Conservation (phyloP, 176 grass and related monocot genomes). For the Hordeum vulgare region MorexV3_pseudomolecules_assembly NC_058518.1:402238365-402238864, state of each 20-base stretch:
- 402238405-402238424: neutral
- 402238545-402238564: neutral
- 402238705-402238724: neutral
- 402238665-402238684: no score
- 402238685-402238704: neutral
- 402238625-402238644: no score
- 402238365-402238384: slow-evolving; percentile 30
- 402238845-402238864: no score
- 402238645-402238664: no score
- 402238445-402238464: slow-evolving; percentile 37
- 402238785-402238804: no score
- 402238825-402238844: no score
- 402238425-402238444: neutral
- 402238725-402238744: no score
- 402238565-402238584: no score
- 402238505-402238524: neutral
- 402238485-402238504: neutral
- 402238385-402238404: neutral
- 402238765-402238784: no score
- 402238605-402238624: neutral
- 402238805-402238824: no score
- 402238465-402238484: slow-evolving; percentile 18
- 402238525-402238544: no score
- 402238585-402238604: neutral
- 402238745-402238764: no score